phyloP scores from a whole-genome alignment of 345 rosid species.

The Gossypium mustelinum region DNA sequence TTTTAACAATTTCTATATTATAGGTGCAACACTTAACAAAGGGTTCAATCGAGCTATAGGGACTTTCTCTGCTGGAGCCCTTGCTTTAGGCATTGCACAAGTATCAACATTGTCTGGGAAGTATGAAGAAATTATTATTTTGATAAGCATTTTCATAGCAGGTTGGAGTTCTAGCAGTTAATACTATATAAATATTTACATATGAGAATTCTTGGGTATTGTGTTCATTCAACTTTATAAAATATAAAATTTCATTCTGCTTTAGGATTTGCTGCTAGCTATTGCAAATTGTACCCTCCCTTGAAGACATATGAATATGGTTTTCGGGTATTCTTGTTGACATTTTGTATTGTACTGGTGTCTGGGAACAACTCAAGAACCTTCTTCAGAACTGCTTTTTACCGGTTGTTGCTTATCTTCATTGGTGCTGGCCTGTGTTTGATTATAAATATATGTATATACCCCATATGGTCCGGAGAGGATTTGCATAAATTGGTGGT shows the following conservation, averaged over 20 bases:
- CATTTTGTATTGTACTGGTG: conserved; percentile 79
- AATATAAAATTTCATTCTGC: background rate
- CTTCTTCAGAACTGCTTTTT: conserved; percentile 50
- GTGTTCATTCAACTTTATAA: conserved; percentile 1
- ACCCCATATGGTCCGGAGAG: conserved; percentile 88
- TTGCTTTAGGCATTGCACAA: conserved; percentile 76
- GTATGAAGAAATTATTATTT: conserved; percentile 43
- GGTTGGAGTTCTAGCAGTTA: conserved; percentile 32
- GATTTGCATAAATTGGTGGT: conserved; percentile 80
- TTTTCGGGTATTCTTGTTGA: conserved; percentile 80
- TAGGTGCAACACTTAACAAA: conserved; percentile 83
- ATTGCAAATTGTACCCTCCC: conserved; percentile 58
- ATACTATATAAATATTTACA: background rate
- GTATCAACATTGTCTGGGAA: conserved; percentile 40
- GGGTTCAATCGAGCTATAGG: conserved; percentile 90
- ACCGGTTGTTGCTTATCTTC: conserved; percentile 54
- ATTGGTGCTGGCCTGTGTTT: conserved; percentile 65
- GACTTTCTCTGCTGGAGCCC: conserved; percentile 77
- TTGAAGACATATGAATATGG: conserved; percentile 81
- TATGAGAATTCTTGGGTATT: background rate
- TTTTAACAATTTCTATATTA: background rate
- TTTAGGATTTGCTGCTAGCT: conserved; percentile 63
- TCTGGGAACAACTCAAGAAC: conserved; percentile 59
- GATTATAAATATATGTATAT: conserved; percentile 52
- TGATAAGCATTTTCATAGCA: conserved; percentile 68